Evolutionary conservation across 176 grass and related monocot genomes (phyloP).

Genomic region (Elymus sibiricus): DNA sequence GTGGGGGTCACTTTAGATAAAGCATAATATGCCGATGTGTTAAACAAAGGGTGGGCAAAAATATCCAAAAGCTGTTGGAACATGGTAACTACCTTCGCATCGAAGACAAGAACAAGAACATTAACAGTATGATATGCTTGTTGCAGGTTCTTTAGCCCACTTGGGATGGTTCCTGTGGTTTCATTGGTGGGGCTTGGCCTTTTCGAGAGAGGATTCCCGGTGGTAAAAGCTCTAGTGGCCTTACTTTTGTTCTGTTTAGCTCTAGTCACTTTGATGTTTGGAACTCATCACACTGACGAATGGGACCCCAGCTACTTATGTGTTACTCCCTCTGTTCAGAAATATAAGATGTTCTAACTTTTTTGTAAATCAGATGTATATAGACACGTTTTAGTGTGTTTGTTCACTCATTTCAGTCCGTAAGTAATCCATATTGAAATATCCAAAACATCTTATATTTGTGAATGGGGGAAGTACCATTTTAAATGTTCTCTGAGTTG

Average conservation of each 20-base stretch:
- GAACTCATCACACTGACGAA: not conserved
- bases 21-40: constrained; percentile 19
- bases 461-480: no score
- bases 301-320: not conserved
- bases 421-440: no score
- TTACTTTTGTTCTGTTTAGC: constrained; percentile 20
- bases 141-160: constrained; percentile 97
- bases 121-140: constrained; percentile 28
- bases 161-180: constrained; percentile 94
- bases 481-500: not conserved
- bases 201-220: constrained; percentile 97
- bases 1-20: constrained; percentile 38
- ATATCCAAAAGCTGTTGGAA: constrained; percentile 11
- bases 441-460: no score
- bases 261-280: not conserved
- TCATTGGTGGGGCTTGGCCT: constrained; percentile 92
- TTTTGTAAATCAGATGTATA: no score
- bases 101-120: constrained; percentile 41
- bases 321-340: not conserved
- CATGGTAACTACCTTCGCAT: constrained; percentile 27
- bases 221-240: constrained; percentile 64
- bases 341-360: no score
- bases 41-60: constrained; percentile 16
- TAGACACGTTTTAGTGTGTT: no score
- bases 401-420: no score